Evolutionary conservation across 208 protist species (phyloP), one percentile per base, ranked within the genome.

Genomic region (Crithidia fasciculata): DNA sequence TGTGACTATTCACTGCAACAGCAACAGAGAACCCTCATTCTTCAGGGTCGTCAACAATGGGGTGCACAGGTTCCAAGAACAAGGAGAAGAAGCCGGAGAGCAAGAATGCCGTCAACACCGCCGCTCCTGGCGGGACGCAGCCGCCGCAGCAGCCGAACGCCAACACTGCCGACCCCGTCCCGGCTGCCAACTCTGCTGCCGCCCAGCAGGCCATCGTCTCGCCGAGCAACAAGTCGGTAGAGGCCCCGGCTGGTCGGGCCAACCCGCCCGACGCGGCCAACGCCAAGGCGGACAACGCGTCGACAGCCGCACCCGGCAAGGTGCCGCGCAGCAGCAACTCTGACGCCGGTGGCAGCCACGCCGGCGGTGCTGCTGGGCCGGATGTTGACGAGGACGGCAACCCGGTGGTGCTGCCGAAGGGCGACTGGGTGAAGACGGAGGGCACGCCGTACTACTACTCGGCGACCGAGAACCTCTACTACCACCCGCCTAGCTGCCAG

Each of bases 391-490:
- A 92, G 18, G 57, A 89, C 4, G 89, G 81, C 65, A 89, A 86
- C 63, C 63, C 74, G 43, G 75, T 94, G 4, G 72, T 88, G 55
- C 74, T 96, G 56, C 91, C 91, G 9, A 90, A 92, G 72, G 91
- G 91, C 5, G 78, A 89, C 49, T 96, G 91, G 91, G 77, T 88
- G 45, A 78, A 82, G 72, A 90, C 91, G 60, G 87, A 93, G 79
- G 88, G 86, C 40, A 94, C 91, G n/a, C 86, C 87, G 0, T 96
- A 93, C 77, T 96, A 94, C 83, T 96, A 94, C 84, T 94, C 85
- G 9, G 82, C 79, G 41, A 83, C 71, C 56, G 91, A 96, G 70
- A 96, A 96, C 67, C 74, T 96, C 13, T 96, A 94, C 82, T 96
- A 91, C 81, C 89, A 94, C 82, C 89, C 92, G 56, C 86, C 92